Base-by-base conservation (phyloP, 805 yeast species). In the Teunomyces tritomae region DNA sequence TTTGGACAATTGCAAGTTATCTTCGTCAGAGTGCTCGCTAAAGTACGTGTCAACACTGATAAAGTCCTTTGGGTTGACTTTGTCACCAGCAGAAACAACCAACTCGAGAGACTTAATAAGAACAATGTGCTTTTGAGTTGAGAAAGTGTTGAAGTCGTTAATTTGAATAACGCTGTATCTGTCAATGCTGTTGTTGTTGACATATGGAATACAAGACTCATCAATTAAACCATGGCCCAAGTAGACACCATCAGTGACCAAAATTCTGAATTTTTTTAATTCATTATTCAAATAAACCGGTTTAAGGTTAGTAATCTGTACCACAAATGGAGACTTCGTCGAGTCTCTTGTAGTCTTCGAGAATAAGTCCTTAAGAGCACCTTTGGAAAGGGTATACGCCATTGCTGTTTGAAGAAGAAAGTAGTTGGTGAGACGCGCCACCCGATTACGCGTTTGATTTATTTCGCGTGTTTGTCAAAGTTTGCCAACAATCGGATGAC, bases 11-110 rank as follows among this genome's bases (percentile, higher is more conserved):
- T 44, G 57, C 52, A 55, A 63, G 45, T 43, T 61, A 50, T 76
- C 80, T 57, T 80, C 83, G 32, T 76, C 78, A 3, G 87, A 86
- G 62, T 85, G 82, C 11, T 69, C 71, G 33, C 68, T 73, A 54
- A 82, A 79, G 59, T 84, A 84, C 16, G 76, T 77, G 59, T 84
- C 89, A 34, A 84, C 61, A 33, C 71, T 64, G 43, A 70, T 63
- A n/a, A 67, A 54, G n/a, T 63, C 62, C 42, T 75, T 74, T 29
- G 49, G 43, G 37, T 63, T 53, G 65, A 67, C 47, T 61, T 71
- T 59, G 26, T 68, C 64, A 6, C 74, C 69, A 10, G 68, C 70
- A 11, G 68, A 61, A 35, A 67, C 63, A 26, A 72, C 58, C 10
- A 79, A 63, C 47, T 74, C 77, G 30, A 76, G 67, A 47, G 74